Percentiles rank a stretch among this genome's conserved stretches.
Evolutionary conservation across 148 eudicot species (phyloP).

Genomic region (Heliamphora exappendiculata): DNA sequence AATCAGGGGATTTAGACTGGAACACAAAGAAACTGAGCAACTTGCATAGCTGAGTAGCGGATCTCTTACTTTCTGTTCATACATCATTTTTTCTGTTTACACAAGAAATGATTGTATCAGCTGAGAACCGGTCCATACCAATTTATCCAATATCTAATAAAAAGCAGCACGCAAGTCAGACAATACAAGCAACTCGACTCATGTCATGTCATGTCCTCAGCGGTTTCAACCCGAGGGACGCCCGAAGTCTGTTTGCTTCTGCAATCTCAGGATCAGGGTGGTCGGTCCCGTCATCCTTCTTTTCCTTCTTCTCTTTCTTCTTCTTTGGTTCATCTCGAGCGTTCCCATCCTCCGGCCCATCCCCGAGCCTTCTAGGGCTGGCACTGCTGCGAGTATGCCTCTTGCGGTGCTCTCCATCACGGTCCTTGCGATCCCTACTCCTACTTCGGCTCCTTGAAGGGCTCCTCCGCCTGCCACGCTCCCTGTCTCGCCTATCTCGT

Average conservation of each 20-base stretch:
- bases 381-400: constrained; percentile 48
- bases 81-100: not conserved
- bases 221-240: constrained; percentile 72
- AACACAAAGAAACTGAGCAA: too few species aligned
- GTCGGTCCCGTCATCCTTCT: constrained; percentile 86
- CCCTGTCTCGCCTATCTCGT: constrained; percentile 71
- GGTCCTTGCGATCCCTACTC: constrained; percentile 68
- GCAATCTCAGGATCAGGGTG: constrained; percentile 97
- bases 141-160: not conserved
- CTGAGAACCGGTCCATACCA: not conserved
- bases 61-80: not conserved
- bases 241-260: constrained; percentile 64
- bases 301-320: constrained; percentile 59
- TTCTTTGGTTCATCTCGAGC: constrained; percentile 47
- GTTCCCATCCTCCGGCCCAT: constrained; percentile 30
- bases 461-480: constrained; percentile 71
- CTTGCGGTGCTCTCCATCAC: constrained; percentile 53
- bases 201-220: constrained; percentile 38
- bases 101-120: not conserved
- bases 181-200: not conserved
- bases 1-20: too few species aligned
- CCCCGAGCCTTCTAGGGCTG: constrained; percentile 66
- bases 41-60: too few species aligned
- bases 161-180: not conserved
- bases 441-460: constrained; percentile 86